Base-by-base conservation (phyloP, 176 grass and related monocot genomes). In the Aegilops bicornis region DNA sequence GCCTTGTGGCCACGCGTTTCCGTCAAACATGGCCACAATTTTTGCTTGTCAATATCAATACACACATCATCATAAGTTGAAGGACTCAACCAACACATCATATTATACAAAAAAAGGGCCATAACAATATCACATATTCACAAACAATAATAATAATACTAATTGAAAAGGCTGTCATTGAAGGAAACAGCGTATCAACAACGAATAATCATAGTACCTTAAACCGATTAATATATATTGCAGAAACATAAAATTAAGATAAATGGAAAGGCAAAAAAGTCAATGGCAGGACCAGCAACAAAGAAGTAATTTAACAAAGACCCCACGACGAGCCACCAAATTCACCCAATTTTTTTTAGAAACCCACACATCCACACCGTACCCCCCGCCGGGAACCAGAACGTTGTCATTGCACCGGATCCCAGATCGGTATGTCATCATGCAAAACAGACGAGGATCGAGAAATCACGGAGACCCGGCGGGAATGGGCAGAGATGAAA, bases 241-340 rank as follows among this genome's bases (percentile, higher is more conserved):
- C 40, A 29, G 42, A 8, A 56, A 76, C 20, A 54, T 52, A 32
- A 32, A 76, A 20, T 76, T 54, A 17, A 6, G 3, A 27, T 7
- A 25, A 78, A 13, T 39, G 63, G 24, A 27, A 67, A 36, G 36
- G 50, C 32, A 39, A 39, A 22, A 5, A 0, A 27, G 23, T 39
- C 58, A 77, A 66, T 31, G 60, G 33, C 7, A 17, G 52, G 40
- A 50, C 60, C 40, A 16, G 30, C 9, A 37, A 43, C 24, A 19
- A 31, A 25, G 45, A 32, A 72, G 25, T 16, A 59, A 78, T 86
- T 60, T 39, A 86, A 86, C n/a, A 86, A 86, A 79, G 33, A 86
- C 32, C 42, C 17, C 39, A 5, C 10, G 36, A 31, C 10, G 39
- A 47, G 12, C 36, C 82, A 76, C 70, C 31, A 78, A 78, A 77